phyloP scores from a whole-genome alignment of 805 yeast species.

The Naumovozyma castellii region DNA sequence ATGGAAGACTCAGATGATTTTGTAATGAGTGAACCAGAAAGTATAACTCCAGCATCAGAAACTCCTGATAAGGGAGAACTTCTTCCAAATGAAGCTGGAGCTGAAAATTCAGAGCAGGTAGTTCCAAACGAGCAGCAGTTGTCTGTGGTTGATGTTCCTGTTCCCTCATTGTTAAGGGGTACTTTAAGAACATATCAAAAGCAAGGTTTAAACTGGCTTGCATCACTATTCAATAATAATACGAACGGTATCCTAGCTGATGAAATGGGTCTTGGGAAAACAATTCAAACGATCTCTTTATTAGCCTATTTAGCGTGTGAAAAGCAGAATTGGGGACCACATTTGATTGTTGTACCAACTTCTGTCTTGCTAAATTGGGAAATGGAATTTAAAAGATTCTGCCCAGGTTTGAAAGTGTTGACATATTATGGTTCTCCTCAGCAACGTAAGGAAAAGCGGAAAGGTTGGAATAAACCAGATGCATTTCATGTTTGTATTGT shows the following conservation, averaged over 20 bases:
- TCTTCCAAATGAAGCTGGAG: slow-evolving; percentile 8
- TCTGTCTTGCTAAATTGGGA: slow-evolving; percentile 98
- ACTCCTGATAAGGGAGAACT: slow-evolving; percentile 11
- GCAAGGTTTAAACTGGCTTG: slow-evolving; percentile 95
- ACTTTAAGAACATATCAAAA: slow-evolving; percentile 83
- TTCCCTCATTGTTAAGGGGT: slow-evolving; percentile 72
- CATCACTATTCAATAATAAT: slow-evolving; percentile 80
- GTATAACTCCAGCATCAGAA: not conserved
- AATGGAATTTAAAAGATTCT: slow-evolving; percentile 96
- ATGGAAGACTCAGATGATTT: slow-evolving; percentile 6
- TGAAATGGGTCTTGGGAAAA: slow-evolving; percentile 97
- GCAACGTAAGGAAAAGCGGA: slow-evolving; percentile 89
- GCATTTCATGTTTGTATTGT: slow-evolving; percentile 96
- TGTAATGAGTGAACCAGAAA: slow-evolving; percentile 3
- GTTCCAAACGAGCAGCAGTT: slow-evolving; percentile 15
- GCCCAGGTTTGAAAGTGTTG: slow-evolving; percentile 92
- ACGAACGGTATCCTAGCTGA: slow-evolving; percentile 97
- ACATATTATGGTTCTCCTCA: slow-evolving; percentile 96
- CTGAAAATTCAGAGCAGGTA: slow-evolving; percentile 10
- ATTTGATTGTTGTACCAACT: slow-evolving; percentile 91
- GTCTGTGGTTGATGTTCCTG: slow-evolving; percentile 60
- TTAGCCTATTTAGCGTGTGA: slow-evolving; percentile 85
- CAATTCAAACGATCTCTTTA: slow-evolving; percentile 88
- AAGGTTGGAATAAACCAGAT: slow-evolving; percentile 96
- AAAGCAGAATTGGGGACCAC: slow-evolving; percentile 96